Percentiles rank a stretch among this genome's conserved stretches.
These are phyloP conservation scores for Nakazawaea sp. DNA, from an alignment of 805 yeast genomes.

Conservation along the genomic window DNA sequence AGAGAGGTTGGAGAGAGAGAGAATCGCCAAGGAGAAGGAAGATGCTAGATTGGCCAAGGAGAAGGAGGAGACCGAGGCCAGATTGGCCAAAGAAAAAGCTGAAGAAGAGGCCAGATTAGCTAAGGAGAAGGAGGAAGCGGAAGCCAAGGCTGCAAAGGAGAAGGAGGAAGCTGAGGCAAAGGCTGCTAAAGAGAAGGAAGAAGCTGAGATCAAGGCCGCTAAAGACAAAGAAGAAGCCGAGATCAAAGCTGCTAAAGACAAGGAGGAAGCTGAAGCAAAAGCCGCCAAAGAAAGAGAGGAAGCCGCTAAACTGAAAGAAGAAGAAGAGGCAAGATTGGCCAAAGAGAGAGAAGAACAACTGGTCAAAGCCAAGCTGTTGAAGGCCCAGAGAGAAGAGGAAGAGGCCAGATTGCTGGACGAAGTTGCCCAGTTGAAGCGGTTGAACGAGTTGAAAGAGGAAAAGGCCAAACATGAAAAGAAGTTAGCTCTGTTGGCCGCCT, in stretches of 20 bases:
- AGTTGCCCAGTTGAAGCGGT: constrained; percentile 31
- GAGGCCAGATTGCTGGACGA: constrained; percentile 30
- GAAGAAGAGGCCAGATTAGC: constrained; percentile 14
- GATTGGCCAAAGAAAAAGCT: constrained; percentile 18
- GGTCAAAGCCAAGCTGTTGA: constrained; percentile 12
- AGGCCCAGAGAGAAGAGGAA: constrained; percentile 31
- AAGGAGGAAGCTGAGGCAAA: constrained; percentile 25
- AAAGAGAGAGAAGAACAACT: constrained; percentile 21
- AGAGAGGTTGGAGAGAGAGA: constrained; percentile 26
- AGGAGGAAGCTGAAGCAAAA: constrained; percentile 13
- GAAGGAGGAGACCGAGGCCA: constrained; percentile 15
- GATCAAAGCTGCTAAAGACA: constrained; percentile 17
- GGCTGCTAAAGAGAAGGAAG: constrained; percentile 20
- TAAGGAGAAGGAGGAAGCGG: constrained; percentile 15
- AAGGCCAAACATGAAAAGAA: constrained; percentile 29
- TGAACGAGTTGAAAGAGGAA: constrained; percentile 31
- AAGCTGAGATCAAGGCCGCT: constrained; percentile 15
- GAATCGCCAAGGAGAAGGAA: constrained; percentile 20
- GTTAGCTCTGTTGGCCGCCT: constrained; percentile 15
- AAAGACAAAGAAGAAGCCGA: constrained; percentile 15
- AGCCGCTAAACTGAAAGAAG: constrained; percentile 15
- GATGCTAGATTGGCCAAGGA: constrained; percentile 15
- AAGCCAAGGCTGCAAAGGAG: constrained; percentile 27
- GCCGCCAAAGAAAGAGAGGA: constrained; percentile 16
- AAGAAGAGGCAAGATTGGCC: constrained; percentile 26